These are phyloP conservation scores for Phoma sp. DNA, from an alignment of 2,329 filamentous ascomycete genomes.

Conservation along the genomic window DNA sequence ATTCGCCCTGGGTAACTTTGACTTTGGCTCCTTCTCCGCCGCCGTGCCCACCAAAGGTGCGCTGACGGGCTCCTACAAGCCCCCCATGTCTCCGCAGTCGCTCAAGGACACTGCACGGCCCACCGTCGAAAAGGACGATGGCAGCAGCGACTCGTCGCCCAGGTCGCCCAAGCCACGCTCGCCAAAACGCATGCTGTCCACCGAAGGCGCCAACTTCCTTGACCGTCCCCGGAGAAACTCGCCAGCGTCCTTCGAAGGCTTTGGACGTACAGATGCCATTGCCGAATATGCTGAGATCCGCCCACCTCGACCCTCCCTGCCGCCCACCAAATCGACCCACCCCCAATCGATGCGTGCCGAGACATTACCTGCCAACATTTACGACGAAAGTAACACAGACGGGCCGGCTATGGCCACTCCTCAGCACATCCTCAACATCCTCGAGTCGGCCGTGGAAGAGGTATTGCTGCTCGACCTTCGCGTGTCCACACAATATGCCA, in stretches of 20 bases:
- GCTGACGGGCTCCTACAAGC: conserved; percentile 30
- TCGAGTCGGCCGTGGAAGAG: conserved; percentile 57
- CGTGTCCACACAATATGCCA: conserved; percentile 81
- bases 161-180: conserved; percentile 48
- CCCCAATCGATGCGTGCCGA: conserved; percentile 50
- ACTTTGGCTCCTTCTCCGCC: conserved; percentile 49
- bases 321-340: conserved; percentile 26
- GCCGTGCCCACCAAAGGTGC: conserved; percentile 29
- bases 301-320: conserved; percentile 42
- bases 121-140: conserved; percentile 30
- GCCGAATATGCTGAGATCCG: conserved; percentile 46
- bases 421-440: conserved; percentile 58
- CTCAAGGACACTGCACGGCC: conserved; percentile 29
- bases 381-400: conserved; percentile 34
- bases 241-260: conserved; percentile 54
- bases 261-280: conserved; percentile 43
- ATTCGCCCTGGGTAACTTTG: conserved; percentile 52
- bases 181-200: conserved; percentile 58
- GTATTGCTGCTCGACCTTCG: conserved; percentile 84
- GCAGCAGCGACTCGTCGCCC: conserved; percentile 15
- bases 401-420: conserved; percentile 55
- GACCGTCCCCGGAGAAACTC: conserved; percentile 56
- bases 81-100: conserved; percentile 45
- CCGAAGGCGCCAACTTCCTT: conserved; percentile 52
- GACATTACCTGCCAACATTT: conserved; percentile 52